Evolutionary conservation across 208 protist genomes (phyloP).

Genomic region (Acanthamoeba healyi): DNA sequence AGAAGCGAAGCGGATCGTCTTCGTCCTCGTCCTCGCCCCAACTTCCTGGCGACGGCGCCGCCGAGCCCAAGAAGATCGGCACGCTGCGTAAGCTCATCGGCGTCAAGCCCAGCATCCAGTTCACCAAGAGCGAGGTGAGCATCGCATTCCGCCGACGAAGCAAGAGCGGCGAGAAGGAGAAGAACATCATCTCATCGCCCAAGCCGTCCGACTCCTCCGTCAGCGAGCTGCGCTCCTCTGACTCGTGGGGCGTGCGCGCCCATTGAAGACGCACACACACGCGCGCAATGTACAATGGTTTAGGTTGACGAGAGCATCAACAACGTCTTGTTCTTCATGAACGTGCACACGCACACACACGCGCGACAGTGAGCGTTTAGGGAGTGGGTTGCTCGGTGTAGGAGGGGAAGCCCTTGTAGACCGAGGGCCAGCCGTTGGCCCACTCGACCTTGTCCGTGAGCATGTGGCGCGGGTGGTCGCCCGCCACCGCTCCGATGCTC

Average conservation of each 20-base stretch:
- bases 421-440: neutral
- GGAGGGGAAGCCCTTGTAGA: constrained; percentile 7
- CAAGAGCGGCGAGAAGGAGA: neutral
- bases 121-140: neutral
- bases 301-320: too few relatives aligned
- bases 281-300: too few relatives aligned
- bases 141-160: neutral
- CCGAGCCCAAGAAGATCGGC: neutral
- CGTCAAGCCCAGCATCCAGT: neutral
- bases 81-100: neutral
- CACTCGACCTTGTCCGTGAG: constrained; percentile 11
- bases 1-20: neutral
- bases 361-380: neutral
- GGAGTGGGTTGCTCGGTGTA: neutral
- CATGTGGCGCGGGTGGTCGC: neutral
- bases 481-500: neutral
- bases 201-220: too few relatives aligned
- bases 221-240: too few relatives aligned
- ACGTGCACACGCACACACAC: too few relatives aligned
- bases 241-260: too few relatives aligned
- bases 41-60: too few relatives aligned
- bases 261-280: too few relatives aligned
- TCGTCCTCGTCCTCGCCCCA: neutral
- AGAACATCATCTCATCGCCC: neutral
- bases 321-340: too few relatives aligned